Conservation (phyloP, 2,329 filamentous ascomycete genomes). For the Aschersonia sp. region DNA sequence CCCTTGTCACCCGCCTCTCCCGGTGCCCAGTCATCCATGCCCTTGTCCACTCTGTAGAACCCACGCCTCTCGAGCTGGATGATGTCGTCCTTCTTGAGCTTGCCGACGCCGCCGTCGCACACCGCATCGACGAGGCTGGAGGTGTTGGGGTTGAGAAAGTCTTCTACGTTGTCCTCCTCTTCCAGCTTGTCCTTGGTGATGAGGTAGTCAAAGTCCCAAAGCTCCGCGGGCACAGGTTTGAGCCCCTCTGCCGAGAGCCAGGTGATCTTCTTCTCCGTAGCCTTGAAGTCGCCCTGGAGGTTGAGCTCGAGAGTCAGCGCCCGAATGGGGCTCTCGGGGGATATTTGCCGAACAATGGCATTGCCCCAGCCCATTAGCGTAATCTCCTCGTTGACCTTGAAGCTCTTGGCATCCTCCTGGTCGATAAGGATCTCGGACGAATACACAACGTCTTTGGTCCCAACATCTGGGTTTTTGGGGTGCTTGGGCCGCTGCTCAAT, state of each 20-base stretch:
- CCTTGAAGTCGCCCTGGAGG: conserved; percentile 83
- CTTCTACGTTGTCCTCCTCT: conserved; percentile 73
- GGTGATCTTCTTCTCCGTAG: conserved; percentile 91
- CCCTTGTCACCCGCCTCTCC: conserved; percentile 33
- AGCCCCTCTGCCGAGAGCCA: conserved; percentile 72
- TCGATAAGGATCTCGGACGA: conserved; percentile 66
- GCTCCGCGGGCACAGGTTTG: conserved; percentile 64
- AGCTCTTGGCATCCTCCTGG: conserved; percentile 70
- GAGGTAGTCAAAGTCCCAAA: conserved; percentile 90
- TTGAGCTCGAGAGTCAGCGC: conserved; percentile 73
- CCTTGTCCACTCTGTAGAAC: conserved; percentile 75
- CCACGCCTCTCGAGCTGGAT: conserved; percentile 92
- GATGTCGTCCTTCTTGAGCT: conserved; percentile 75
- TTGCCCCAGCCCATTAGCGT: conserved; percentile 97
- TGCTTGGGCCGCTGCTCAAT: conserved; percentile 73
- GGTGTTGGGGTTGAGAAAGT: conserved; percentile 66
- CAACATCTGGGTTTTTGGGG: conserved; percentile 74
- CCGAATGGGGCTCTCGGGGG: conserved; percentile 44
- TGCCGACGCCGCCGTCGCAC: conserved; percentile 67
- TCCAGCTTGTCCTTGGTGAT: conserved; percentile 91
- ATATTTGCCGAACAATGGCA: conserved; percentile 59
- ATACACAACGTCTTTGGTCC: conserved; percentile 73
- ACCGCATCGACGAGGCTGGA: conserved; percentile 60
- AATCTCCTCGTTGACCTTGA: conserved; percentile 77
- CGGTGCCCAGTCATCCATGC: conserved; percentile 32